phyloP scores from a whole-genome alignment of 2,329 filamentous ascomycete species.

The Claviceps sp. region DNA sequence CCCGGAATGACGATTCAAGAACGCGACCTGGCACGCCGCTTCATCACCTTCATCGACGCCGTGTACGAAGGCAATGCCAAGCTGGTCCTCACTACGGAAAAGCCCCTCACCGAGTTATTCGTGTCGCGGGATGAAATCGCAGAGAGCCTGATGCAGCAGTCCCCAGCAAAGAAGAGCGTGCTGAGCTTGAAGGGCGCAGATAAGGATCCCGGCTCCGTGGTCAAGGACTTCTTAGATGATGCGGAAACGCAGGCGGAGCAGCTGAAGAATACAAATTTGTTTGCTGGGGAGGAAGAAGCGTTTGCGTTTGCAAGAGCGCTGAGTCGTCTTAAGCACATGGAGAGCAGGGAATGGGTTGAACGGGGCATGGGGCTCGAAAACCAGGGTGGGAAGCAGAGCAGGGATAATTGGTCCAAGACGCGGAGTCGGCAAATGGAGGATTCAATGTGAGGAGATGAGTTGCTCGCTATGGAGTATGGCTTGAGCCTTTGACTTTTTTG shows the following conservation, averaged over 20 bases:
- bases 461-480: not conserved
- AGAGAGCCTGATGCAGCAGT: slow-evolving; percentile 31
- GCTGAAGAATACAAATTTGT: slow-evolving; percentile 75
- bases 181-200: slow-evolving; percentile 4
- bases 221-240: slow-evolving; percentile 73
- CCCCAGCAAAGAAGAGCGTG: slow-evolving; percentile 11
- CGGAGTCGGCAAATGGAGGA: slow-evolving; percentile 57
- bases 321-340: slow-evolving; percentile 81
- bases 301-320: slow-evolving; percentile 91
- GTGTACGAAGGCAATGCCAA: slow-evolving; percentile 91
- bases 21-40: slow-evolving; percentile 77
- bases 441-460: slow-evolving; percentile 35
- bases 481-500: not conserved
- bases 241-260: slow-evolving; percentile 72
- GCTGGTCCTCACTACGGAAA: slow-evolving; percentile 80
- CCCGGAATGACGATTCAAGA: slow-evolving; percentile 82
- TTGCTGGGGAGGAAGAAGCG: slow-evolving; percentile 87
- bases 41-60: slow-evolving; percentile 96
- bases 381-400: slow-evolving; percentile 50
- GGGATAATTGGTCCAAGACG: slow-evolving; percentile 51
- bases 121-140: slow-evolving; percentile 58
- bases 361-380: slow-evolving; percentile 55
- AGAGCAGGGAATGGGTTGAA: slow-evolving; percentile 89
- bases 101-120: slow-evolving; percentile 77
- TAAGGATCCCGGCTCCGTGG: slow-evolving; percentile 11